Base-by-base conservation (phyloP, 345 rosid species). In the Fremontodendron californicum region DNA sequence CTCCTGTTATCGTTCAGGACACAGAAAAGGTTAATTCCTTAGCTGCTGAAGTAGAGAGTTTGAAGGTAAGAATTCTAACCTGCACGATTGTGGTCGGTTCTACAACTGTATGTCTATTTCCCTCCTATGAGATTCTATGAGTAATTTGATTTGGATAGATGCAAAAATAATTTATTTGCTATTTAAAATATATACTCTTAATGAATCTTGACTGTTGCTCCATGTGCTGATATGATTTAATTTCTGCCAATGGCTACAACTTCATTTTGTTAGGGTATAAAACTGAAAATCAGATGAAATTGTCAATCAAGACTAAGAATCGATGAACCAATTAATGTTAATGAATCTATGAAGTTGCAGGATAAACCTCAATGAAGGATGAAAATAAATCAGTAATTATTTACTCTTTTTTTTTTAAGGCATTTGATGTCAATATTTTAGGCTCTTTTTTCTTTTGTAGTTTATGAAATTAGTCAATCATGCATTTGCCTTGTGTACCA, bases 1-100 rank as follows among this genome's bases (percentile, higher is more conserved):
- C 98, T 80, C 96, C 98, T n/a, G 93, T 96, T 65, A 77, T 94
- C 76, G 87, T 96, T 83, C 93, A 96, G 83, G 97, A 96, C 84
- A 92, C 93, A 11, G 95, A 92, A 85, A 96, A 87, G 88, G 82
- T 96, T 46, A 88, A 86, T 78, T 82, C 87, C 68, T 85, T 96
- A 75, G 82, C 83, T 54, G 83, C 94, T 55, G 98, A 96, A 75
- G 84, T 90, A 58, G 97, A 90, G 85, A 91, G 89, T 82, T 80
- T 96, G 81, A 91, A 96, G 98, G 99, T 96, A 77, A 62, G 77
- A 57, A 55, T 11, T 80, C 73, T 75, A 63, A 75, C 68, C 27
- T 40, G 25, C 57, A 57, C 10, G 58, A 64, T 54, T 43, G 60
- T 68, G 35, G 37, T 68, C 1, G 35, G 54, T 43, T 57, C 31